phyloP scores from a whole-genome alignment of 2,329 filamentous ascomycete species.

The Aureobasidium sp. region DNA sequence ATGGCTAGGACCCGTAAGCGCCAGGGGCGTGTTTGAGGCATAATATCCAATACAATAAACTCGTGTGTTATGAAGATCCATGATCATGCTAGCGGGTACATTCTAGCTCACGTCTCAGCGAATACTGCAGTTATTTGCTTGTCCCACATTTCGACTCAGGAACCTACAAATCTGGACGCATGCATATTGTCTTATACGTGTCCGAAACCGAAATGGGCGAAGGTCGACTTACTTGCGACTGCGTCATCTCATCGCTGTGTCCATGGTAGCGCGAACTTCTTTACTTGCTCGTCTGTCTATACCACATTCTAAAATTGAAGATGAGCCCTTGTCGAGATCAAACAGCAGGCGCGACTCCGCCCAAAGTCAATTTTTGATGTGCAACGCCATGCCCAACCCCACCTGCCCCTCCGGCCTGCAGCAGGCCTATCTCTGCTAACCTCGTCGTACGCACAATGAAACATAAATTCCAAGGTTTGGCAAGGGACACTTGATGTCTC shows the following conservation, averaged over 20 bases:
- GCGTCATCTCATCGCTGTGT: background rate
- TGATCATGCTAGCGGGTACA: background rate
- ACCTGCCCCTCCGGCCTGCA: background rate
- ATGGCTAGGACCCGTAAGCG: background rate
- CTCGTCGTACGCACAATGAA: background rate
- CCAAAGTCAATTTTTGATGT: constrained; percentile 3
- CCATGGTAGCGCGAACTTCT: background rate
- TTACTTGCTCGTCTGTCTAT: background rate
- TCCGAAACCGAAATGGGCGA: background rate
- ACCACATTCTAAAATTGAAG: background rate
- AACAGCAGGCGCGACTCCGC: background rate
- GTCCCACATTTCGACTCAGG: too few species aligned
- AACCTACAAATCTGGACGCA: background rate
- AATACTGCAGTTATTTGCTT: background rate
- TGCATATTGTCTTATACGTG: background rate
- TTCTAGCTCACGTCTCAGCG: background rate
- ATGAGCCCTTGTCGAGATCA: background rate
- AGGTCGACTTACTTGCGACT: too few species aligned
- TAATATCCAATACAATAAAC: too few species aligned
- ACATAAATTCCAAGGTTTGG: constrained; percentile 8
- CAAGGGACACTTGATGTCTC: constrained; percentile 3
- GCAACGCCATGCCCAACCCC: constrained; percentile 5
- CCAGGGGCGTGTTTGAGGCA: too few species aligned
- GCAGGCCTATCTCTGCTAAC: background rate
- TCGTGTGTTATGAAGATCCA: background rate